Conservation (phyloP, 1,284 basidiomycete species). For the Rhodofomes roseus region DNA sequence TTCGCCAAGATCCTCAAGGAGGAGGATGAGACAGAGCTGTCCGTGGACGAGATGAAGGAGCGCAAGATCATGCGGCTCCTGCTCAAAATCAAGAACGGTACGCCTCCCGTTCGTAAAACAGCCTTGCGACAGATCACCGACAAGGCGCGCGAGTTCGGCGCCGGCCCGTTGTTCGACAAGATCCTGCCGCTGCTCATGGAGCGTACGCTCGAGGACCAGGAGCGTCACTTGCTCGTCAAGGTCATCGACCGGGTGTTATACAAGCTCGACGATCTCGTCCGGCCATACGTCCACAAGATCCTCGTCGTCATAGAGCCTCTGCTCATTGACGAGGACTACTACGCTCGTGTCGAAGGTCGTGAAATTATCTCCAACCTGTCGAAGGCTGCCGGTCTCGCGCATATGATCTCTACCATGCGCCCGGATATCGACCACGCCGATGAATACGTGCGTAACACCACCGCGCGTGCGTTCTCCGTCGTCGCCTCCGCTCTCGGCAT, state of each 20-base stretch:
- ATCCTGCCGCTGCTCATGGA: conserved; percentile 99
- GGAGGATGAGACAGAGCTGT: conserved; percentile 92
- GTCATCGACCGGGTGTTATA: conserved; percentile 99
- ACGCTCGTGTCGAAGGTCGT: conserved; percentile 97
- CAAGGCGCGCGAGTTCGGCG: conserved; percentile 97
- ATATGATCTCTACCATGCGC: conserved; percentile 99
- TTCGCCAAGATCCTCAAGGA: conserved; percentile 96
- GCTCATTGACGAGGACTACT: conserved; percentile 99
- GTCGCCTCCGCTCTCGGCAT: conserved; percentile 98
- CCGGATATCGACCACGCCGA: conserved; percentile 99
- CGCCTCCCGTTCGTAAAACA: conserved; percentile 96
- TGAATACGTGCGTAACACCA: conserved; percentile 99
- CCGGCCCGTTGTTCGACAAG: conserved; percentile 99
- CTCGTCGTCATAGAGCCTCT: conserved; percentile 99
- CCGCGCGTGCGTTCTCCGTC: conserved; percentile 97
- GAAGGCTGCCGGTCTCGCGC: conserved; percentile 97
- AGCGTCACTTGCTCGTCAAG: conserved; percentile 97
- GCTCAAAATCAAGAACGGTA: conserved; percentile 99
- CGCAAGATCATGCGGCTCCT: conserved; percentile 99
- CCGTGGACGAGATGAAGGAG: conserved; percentile 99
- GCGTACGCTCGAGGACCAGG: conserved; percentile 97
- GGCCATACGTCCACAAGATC: conserved; percentile 99
- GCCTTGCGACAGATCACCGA: conserved; percentile 99
- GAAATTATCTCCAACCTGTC: conserved; percentile 99
- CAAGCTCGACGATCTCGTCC: conserved; percentile 98